Evolutionary conservation across 2,329 filamentous ascomycete genomes (phyloP).

Genomic region (Colletotrichum kahawae): DNA sequence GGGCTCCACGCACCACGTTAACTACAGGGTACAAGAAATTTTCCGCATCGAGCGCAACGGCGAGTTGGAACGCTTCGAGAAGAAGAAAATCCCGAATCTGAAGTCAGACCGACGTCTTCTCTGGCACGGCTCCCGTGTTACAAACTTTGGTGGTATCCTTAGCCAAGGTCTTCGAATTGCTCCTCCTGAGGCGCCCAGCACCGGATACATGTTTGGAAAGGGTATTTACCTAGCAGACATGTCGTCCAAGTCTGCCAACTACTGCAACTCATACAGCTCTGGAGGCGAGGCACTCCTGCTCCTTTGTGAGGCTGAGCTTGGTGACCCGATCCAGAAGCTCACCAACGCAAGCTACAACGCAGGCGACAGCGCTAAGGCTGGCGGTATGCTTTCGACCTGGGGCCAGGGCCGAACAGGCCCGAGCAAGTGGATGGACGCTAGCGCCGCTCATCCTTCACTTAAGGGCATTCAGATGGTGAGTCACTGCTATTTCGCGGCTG

Average conservation of each 20-base stretch:
- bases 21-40: constrained; percentile 72
- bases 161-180: constrained; percentile 90
- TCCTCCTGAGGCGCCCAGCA: constrained; percentile 79
- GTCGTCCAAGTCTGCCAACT: constrained; percentile 81
- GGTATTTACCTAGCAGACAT: constrained; percentile 89
- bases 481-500: neutral
- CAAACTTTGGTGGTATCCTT: constrained; percentile 87
- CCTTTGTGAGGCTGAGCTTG: constrained; percentile 81
- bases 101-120: constrained; percentile 75
- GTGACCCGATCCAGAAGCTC: constrained; percentile 74
- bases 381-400: constrained; percentile 70
- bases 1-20: constrained; percentile 68
- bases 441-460: constrained; percentile 66
- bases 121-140: constrained; percentile 86
- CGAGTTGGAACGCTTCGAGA: constrained; percentile 72
- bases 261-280: constrained; percentile 69
- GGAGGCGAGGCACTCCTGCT: constrained; percentile 75
- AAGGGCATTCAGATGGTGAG: constrained; percentile 73
- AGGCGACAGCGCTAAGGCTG: constrained; percentile 62
- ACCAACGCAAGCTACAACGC: constrained; percentile 64
- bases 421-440: constrained; percentile 76
- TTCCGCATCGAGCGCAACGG: constrained; percentile 82
- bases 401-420: constrained; percentile 72
- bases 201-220: constrained; percentile 89
- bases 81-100: constrained; percentile 56